These are phyloP conservation scores for Tanacetum coccineum DNA, from an alignment of 129 eudicot species.

Conservation along the genomic window DNA sequence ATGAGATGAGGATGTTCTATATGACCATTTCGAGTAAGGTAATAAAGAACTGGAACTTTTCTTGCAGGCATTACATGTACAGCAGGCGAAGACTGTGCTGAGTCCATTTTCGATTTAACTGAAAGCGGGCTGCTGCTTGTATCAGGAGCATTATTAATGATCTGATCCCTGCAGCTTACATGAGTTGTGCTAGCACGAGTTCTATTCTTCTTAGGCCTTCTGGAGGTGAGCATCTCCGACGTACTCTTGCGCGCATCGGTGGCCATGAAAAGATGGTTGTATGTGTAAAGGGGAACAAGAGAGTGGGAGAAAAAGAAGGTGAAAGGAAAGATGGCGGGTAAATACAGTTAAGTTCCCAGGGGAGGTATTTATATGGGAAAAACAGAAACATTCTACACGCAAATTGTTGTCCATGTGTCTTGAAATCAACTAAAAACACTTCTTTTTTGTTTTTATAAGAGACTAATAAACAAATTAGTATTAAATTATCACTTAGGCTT, in stretches of 20 bases:
- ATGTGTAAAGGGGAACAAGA: not conserved
- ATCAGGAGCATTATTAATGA: conserved; percentile 17
- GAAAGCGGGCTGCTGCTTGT: conserved; percentile 12
- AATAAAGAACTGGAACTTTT: conserved; percentile 58
- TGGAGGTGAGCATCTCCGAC: conserved; percentile 36
- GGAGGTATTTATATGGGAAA: conserved; percentile 8
- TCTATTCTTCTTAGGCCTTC: conserved; percentile 27
- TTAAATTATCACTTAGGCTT: no score
- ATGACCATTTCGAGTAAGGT: conserved; percentile 56
- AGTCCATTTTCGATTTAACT: conserved; percentile 18
- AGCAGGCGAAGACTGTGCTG: not conserved
- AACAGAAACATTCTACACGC: conserved; percentile 23
- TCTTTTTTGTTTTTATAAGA: not conserved
- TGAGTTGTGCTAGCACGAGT: not conserved
- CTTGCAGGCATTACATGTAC: not conserved
- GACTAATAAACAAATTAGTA: no score
- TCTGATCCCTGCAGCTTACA: conserved; percentile 4
- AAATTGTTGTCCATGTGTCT: not conserved
- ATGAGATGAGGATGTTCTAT: conserved; percentile 90
- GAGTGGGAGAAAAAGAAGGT: conserved; percentile 30
- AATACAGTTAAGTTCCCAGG: conserved; percentile 17
- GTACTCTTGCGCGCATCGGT: conserved; percentile 31
- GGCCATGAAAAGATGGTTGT: conserved; percentile 24
- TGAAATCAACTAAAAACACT: not conserved
- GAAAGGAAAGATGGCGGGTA: conserved; percentile 40